Evolutionary conservation across 2,329 filamentous ascomycete species (phyloP).

Genomic region (Hypoxylon sp.): DNA sequence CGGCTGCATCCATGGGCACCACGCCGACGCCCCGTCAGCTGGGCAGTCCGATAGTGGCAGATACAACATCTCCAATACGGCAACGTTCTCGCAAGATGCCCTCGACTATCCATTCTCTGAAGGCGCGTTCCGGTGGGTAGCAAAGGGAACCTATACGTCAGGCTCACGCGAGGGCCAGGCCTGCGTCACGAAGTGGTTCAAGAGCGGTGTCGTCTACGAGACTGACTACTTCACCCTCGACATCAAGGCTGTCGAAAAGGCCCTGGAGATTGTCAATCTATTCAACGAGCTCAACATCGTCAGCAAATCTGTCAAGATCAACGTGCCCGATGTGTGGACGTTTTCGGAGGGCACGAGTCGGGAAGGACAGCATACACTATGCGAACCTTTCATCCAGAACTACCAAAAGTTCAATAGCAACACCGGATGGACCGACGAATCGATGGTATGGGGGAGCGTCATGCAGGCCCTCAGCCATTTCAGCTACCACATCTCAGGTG

Average conservation of each 20-base stretch:
- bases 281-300: slow-evolving; percentile 52
- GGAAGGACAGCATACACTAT: slow-evolving; percentile 44
- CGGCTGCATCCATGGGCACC: slow-evolving; percentile 39
- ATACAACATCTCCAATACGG: slow-evolving; percentile 40
- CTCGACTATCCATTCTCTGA: slow-evolving; percentile 43
- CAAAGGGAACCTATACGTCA: slow-evolving; percentile 47
- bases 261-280: slow-evolving; percentile 52
- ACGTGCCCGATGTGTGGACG: slow-evolving; percentile 52
- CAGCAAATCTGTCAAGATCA: slow-evolving; percentile 52
- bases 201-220: slow-evolving; percentile 52
- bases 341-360: slow-evolving; percentile 29
- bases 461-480: slow-evolving; percentile 61
- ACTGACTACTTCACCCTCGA: slow-evolving; percentile 53
- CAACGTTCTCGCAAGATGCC: neutral
- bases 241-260: slow-evolving; percentile 53
- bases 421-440: slow-evolving; percentile 53
- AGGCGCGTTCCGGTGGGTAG: slow-evolving; percentile 48
- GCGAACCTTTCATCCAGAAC: slow-evolving; percentile 56
- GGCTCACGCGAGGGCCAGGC: slow-evolving; percentile 50
- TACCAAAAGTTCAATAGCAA: slow-evolving; percentile 61
- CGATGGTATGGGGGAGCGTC: slow-evolving; percentile 48
- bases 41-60: slow-evolving; percentile 42
- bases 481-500: slow-evolving; percentile 55
- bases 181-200: slow-evolving; percentile 56
- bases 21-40: slow-evolving; percentile 27